These are phyloP conservation scores for Zarea fungicola DNA, from an alignment of 2,329 filamentous ascomycete species.

Conservation along the genomic window DNA sequence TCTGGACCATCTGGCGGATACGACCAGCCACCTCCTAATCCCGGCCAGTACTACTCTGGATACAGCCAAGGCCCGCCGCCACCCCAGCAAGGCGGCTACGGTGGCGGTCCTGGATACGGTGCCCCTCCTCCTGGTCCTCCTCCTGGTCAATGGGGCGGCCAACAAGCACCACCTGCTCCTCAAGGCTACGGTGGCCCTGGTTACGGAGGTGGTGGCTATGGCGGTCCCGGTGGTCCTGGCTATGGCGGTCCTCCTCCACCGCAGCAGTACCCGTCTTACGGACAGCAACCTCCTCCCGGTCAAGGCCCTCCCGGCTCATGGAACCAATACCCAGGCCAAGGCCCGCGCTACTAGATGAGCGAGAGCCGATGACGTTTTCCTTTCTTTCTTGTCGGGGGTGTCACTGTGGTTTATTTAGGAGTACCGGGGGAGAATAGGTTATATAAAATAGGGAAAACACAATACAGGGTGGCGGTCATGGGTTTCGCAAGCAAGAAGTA, in stretches of 20 bases:
- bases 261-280: constrained; percentile 21
- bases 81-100: constrained; percentile 23
- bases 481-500: too few relatives aligned
- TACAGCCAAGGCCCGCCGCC: constrained; percentile 26
- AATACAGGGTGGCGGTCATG: too few relatives aligned
- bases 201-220: constrained; percentile 18
- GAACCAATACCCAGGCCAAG: constrained; percentile 35
- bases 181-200: constrained; percentile 20
- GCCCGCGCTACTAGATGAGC: constrained; percentile 26
- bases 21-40: constrained; percentile 29
- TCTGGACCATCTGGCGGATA: constrained; percentile 22
- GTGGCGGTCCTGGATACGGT: constrained; percentile 22
- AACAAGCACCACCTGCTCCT: constrained; percentile 18
- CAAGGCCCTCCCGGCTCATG: constrained; percentile 24
- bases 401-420: not conserved
- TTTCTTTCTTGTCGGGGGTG: not conserved
- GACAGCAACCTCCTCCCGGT: constrained; percentile 20
- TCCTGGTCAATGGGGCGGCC: constrained; percentile 17
- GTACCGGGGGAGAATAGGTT: too few relatives aligned
- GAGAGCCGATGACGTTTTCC: not conserved
- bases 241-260: constrained; percentile 14
- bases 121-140: constrained; percentile 14
- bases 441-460: too few relatives aligned
- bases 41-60: constrained; percentile 27
- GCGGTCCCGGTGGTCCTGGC: constrained; percentile 9